A percentile compares a stretch with the other conserved stretches of the same genome.
Conservation (phyloP, 106 monocot genomes). For the Phalaenopsis aphrodite region DNA sequence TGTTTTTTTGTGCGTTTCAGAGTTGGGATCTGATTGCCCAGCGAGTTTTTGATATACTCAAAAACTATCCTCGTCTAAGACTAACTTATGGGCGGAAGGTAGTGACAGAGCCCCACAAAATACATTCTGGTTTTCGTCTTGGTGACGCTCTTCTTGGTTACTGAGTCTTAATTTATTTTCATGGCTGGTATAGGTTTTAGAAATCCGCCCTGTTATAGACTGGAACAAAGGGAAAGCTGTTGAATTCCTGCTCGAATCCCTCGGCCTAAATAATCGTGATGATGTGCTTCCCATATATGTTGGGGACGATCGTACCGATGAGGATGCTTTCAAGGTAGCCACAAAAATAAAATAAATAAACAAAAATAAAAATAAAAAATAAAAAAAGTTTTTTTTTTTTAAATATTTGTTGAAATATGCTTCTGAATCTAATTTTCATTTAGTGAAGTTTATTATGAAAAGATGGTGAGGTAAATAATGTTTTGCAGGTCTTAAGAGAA, state of each 20-base stretch:
- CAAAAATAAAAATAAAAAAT: too few species aligned
- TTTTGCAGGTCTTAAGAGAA: conserved; percentile 40
- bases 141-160: background rate
- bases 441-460: background rate
- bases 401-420: background rate
- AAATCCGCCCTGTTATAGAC: conserved; percentile 72
- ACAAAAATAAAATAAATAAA: too few species aligned
- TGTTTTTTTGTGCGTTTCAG: conserved; percentile 11
- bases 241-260: conserved; percentile 81
- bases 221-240: conserved; percentile 96
- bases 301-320: conserved; percentile 83
- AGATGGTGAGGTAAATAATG: too few species aligned
- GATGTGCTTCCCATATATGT: conserved; percentile 70
- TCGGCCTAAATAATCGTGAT: conserved; percentile 36
- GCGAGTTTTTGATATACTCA: conserved; percentile 41
- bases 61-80: conserved; percentile 56
- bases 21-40: conserved; percentile 50
- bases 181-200: conserved; percentile 60
- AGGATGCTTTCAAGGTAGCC: conserved; percentile 81
- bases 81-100: conserved; percentile 86
- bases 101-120: background rate
- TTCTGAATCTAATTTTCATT: too few species aligned
- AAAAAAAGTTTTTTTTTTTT: background rate
- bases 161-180: background rate
- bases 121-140: background rate